Evolutionary conservation across 306 rosid species (phyloP).

Genomic region (Elaeagnus macrophylla): DNA sequence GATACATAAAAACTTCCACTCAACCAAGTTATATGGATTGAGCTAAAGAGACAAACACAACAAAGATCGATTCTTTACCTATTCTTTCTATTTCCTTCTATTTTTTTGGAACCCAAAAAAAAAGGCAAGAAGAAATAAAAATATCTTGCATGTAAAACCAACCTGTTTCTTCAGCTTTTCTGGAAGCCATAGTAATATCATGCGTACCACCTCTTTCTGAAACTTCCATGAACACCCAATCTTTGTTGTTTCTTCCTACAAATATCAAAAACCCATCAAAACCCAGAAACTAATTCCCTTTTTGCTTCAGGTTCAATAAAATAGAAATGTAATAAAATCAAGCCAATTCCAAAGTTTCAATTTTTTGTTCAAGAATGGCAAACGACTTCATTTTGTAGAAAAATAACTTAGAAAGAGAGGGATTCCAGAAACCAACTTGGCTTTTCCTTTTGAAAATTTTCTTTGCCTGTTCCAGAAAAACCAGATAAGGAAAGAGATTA

Average conservation of each 20-base stretch:
- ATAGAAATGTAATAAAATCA: background rate
- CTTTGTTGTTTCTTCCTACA: conserved; percentile 17
- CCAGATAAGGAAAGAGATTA: conserved; percentile 5
- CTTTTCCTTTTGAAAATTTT: conserved; percentile 11
- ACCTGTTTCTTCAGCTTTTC: conserved; percentile 96
- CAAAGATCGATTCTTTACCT: conserved; percentile 2
- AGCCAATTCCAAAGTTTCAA: background rate
- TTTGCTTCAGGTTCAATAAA: background rate
- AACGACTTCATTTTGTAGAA: no score
- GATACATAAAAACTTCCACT: background rate
- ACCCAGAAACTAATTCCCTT: conserved; percentile 1
- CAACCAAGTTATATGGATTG: background rate
- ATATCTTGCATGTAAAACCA: conserved; percentile 4
- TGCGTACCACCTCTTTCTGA: conserved; percentile 39
- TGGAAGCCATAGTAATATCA: conserved; percentile 69
- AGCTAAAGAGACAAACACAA: background rate
- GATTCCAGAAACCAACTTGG: conserved; percentile 12
- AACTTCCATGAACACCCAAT: conserved; percentile 39
- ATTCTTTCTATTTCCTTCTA: background rate
- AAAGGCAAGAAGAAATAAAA: background rate
- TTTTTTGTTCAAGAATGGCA: no score
- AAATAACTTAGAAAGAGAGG: background rate
- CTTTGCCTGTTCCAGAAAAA: conserved; percentile 7
- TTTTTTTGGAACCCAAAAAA: background rate
- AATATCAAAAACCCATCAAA: conserved; percentile 3